These are phyloP conservation scores for Climacium dendroides DNA, from an alignment of 225 moss, liverwort and hornwort genomes.

Conservation along the genomic window DNA sequence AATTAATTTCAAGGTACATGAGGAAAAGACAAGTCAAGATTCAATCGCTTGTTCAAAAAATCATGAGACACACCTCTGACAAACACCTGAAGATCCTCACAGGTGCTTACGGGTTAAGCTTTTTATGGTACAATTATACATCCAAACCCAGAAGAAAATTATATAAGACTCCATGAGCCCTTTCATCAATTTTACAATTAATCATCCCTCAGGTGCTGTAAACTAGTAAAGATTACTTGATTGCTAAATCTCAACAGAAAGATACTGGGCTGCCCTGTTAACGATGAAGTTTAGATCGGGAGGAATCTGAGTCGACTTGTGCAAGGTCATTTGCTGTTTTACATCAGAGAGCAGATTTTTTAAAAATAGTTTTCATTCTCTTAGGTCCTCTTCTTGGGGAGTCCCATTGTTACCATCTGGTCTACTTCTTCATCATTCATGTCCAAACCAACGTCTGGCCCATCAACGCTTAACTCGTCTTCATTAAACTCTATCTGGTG, in stretches of 20 bases:
- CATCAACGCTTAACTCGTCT: conserved; percentile 32
- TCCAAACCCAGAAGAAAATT: conserved; percentile 5
- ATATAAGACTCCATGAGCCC: not conserved
- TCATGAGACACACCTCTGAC: not conserved
- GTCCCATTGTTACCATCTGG: conserved; percentile 19
- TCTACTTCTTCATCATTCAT: conserved; percentile 40
- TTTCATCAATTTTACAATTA: not conserved
- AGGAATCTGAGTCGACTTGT: not conserved
- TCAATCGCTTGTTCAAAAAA: not conserved
- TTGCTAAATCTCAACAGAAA: not conserved
- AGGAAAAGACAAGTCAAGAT: not conserved
- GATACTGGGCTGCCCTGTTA: not conserved
- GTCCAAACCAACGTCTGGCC: conserved; percentile 27
- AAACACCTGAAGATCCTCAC: not conserved
- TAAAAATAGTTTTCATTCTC: not conserved
- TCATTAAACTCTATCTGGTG: conserved; percentile 63
- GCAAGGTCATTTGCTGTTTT: not conserved
- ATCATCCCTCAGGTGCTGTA: not conserved
- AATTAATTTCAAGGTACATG: not conserved
- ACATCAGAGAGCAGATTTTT: not conserved
- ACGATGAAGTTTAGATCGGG: not conserved
- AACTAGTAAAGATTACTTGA: not conserved
- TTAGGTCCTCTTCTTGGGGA: conserved; percentile 20
- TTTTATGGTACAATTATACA: conserved; percentile 20
- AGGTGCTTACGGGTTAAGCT: not conserved